Percentiles rank a stretch among this genome's conserved stretches.
Evolutionary conservation across 75 land plant species (phyloP).

Genomic region (Gnetum montanum): DNA sequence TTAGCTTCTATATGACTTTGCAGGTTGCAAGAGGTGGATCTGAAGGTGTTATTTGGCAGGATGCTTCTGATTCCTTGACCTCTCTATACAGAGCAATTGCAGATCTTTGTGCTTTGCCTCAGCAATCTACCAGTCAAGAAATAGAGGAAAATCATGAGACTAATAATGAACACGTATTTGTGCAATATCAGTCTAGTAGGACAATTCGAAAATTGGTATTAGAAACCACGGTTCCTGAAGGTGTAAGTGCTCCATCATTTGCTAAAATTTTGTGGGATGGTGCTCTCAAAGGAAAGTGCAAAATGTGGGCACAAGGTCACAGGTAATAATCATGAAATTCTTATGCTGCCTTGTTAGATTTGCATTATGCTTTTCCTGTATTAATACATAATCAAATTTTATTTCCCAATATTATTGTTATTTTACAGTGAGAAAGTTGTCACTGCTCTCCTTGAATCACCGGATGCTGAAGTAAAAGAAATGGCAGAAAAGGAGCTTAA

Average conservation of each 20-base stretch:
- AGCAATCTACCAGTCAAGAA: constrained; percentile 18
- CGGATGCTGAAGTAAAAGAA: constrained; percentile 28
- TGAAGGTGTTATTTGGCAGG: constrained; percentile 51
- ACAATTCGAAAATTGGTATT: constrained; percentile 71
- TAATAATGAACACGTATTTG: constrained; percentile 69
- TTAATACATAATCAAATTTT: background rate
- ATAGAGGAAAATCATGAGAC: constrained; percentile 11
- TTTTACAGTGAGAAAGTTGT: constrained; percentile 67
- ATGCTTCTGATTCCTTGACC: constrained; percentile 26
- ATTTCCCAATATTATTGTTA: constrained; percentile 4
- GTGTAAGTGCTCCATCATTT: constrained; percentile 44
- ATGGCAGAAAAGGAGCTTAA: constrained; percentile 46
- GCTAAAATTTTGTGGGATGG: constrained; percentile 56
- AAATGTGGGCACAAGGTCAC: constrained; percentile 83
- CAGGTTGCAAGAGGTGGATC: constrained; percentile 92
- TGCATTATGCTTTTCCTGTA: background rate
- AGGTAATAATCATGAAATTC: constrained; percentile 32
- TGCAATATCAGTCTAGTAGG: constrained; percentile 84
- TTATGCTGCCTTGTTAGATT: background rate
- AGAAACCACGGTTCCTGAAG: constrained; percentile 16
- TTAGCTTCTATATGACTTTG: constrained; percentile 1
- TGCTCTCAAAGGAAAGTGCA: constrained; percentile 61
- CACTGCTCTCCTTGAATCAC: constrained; percentile 50
- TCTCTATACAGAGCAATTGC: constrained; percentile 62
- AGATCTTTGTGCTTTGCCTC: constrained; percentile 53